Base-by-base conservation (phyloP, 192 early-diverging fungal genomes). In the Funneliformis geosporum region DNA sequence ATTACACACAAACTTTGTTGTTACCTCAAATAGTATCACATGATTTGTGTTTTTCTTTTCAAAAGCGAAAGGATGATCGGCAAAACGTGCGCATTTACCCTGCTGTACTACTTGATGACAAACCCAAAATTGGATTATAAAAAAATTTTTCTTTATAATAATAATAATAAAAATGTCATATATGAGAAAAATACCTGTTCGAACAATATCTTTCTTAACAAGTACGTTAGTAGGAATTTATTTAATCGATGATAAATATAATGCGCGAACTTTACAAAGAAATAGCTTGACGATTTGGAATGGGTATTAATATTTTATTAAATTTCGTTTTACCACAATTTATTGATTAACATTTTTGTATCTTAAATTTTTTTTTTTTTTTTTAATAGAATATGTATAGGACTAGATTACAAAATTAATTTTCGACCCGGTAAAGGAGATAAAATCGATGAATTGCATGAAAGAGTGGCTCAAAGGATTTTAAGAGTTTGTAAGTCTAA, bases 381-480 rank as follows among this genome's bases (percentile, higher is more conserved):
- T 18, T 39, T 11, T 65, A 21, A 60, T 11, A 84, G 88, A 5
- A 23, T 89, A 11, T 77, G 82, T 16, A n/a, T 90, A 39, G 88
- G 87, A 23, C 60, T 86, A 43, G 93, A 93, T 81, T 96, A 95
- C 88, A 95, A 96, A 82, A 79, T 93, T 66, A 96, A 96, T 80
- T 97, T 96, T 75, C 86, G 84, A n/a, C 86, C 88, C 40, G 89
- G 81, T 23, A 90, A 84, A 80, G 87, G 87, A 60, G 89, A 85
- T 66, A 73, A 86, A 55, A 87, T 96, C 60, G 90, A 90, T 62
- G 84, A 83, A 11, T 84, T 98, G 28, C 95, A 97, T 80, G 81
- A 88, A 80, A 83, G 93, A 68, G 90, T 90, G 2, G 94, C 95
- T 8, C 83, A 89, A 40, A 81, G 91, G 43, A 90, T 98, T 64